Evolutionary conservation across 2,329 filamentous ascomycete genomes (phyloP).

Genomic region (Teratosphaeria viscida): DNA sequence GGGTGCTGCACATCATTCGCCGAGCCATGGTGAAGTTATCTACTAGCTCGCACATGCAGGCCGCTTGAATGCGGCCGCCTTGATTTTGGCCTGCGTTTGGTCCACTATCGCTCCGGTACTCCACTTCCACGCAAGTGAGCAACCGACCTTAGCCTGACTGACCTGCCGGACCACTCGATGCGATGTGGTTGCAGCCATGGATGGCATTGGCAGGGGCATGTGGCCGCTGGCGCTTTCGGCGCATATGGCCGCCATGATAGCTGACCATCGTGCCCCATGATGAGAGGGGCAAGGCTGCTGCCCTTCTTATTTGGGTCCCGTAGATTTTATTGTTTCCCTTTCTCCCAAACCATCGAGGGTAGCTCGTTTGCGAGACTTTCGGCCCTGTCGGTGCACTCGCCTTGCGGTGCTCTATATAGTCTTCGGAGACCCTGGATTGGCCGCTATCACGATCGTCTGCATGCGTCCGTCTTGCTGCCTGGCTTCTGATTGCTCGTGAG

Average conservation of each 20-base stretch:
- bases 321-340: neutral
- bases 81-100: neutral
- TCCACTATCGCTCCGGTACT: neutral
- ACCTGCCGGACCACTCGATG: neutral
- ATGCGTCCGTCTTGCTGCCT: neutral
- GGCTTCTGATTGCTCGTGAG: neutral
- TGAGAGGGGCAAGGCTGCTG: constrained; percentile 3
- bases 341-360: neutral
- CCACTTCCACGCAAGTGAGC: neutral
- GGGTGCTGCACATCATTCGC: constrained; percentile 10
- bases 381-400: neutral
- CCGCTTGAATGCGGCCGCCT: neutral
- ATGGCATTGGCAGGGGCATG: neutral
- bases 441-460: neutral
- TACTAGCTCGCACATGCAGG: neutral
- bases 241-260: neutral
- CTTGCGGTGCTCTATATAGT: neutral
- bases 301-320: neutral
- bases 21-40: constrained; percentile 2
- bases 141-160: neutral
- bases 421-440: neutral
- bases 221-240: neutral
- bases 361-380: neutral
- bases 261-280: constrained; percentile 3
- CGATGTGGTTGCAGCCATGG: neutral